Conservation (phyloP, 768 basidiomycete species). For the Ramaria sp. region DNA sequence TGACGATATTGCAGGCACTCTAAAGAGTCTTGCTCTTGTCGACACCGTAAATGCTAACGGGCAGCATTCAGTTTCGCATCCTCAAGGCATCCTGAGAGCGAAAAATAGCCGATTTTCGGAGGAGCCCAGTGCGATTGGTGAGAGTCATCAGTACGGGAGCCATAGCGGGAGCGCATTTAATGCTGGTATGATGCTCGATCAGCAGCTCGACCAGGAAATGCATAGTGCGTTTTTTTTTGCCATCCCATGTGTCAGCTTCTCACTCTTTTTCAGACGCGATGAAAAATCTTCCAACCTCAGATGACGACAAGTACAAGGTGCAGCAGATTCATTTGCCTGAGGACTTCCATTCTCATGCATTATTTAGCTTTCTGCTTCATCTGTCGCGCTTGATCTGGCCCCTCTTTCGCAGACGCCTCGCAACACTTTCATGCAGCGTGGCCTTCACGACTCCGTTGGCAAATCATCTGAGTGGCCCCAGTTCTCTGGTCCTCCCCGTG, state of each 20-base stretch:
- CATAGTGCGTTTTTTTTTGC: slow-evolving; percentile 53
- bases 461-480: slow-evolving; percentile 93
- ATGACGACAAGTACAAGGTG: slow-evolving; percentile 71
- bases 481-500: slow-evolving; percentile 55
- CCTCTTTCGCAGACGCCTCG: slow-evolving; percentile 76
- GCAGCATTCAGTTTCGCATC: slow-evolving; percentile 39
- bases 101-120: slow-evolving; percentile 41
- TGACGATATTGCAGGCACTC: slow-evolving; percentile 66
- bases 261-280: slow-evolving; percentile 55
- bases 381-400: slow-evolving; percentile 88
- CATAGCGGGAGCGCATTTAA: slow-evolving; percentile 55
- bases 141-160: slow-evolving; percentile 29
- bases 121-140: slow-evolving; percentile 21
- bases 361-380: slow-evolving; percentile 66
- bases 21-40: slow-evolving; percentile 60
- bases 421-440: slow-evolving; percentile 41
- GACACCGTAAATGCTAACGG: slow-evolving; percentile 29
- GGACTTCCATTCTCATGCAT: background rate
- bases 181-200: slow-evolving; percentile 84
- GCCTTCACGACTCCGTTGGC: slow-evolving; percentile 42
- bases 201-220: slow-evolving; percentile 90
- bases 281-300: slow-evolving; percentile 76
- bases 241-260: background rate
- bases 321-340: slow-evolving; percentile 30
- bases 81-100: slow-evolving; percentile 43